Base-by-base conservation (phyloP, 2,329 filamentous ascomycete species). In the Cytospora leucostoma region DNA sequence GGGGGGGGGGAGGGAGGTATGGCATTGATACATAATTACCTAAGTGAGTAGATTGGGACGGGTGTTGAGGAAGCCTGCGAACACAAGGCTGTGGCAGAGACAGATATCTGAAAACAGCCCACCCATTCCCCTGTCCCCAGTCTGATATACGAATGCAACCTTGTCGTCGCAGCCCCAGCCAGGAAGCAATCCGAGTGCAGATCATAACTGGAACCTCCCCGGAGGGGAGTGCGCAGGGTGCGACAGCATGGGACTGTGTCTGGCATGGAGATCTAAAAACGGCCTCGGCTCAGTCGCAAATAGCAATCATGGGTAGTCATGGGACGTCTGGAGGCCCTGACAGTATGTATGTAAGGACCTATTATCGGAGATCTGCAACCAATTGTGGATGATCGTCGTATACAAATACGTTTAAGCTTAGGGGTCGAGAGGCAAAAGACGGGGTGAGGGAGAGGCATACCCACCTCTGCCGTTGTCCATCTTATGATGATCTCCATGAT, bases 251-350 rank as follows among this genome's bases (percentile, higher is more conserved):
- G 58, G 58, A 61, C 58, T 49, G 15, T 27, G 47, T 51, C 32
- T 8, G 58, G 58, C 51, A 54, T 10, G 49, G 32, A 55, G 51
- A 37, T 11, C 58, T 54, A 55, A 54, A 61, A 55, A 55, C 21
- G 58, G 58, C 51, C 37, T 61, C 37, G 58, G 32, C 49, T 37
- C 37, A 35, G 58, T 55, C 51, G 38, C 58, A 61, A 52, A 61
- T 38, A 55, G 17, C 15, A 61, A 38, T 61, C n/a, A 12, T 38
- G 38, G 19, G 47, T 27, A 27, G 27, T 27, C 27, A 27, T 27
- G 27, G 27, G 27, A 27, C 27, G 27, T 27, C 4, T 27, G 37
- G 58, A 38, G 58, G 58, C 58, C 40, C 51, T 44, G 58, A 38
- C 35, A 32, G 51, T 27, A 21, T 35, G 47, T 17, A 35, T 27